These are phyloP conservation scores for Amylocystis lapponica DNA, from an alignment of 768 basidiomycete genomes.

Conservation along the genomic window DNA sequence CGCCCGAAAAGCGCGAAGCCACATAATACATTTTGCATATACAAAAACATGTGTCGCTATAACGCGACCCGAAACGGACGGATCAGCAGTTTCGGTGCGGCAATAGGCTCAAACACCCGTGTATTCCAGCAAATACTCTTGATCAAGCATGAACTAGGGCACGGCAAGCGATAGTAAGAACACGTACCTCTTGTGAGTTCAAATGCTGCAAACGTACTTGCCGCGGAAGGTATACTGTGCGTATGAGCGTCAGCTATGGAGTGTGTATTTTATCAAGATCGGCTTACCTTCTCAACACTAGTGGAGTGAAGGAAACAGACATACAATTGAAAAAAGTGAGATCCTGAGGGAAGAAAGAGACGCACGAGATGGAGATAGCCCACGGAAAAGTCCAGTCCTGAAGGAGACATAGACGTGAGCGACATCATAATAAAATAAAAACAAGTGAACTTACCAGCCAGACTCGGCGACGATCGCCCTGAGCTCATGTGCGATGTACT, in stretches of 20 bases:
- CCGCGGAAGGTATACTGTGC: slow-evolving; percentile 82
- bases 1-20: no score
- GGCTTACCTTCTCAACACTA: slow-evolving; percentile 62
- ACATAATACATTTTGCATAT: no score
- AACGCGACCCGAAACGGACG: no score
- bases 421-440: no score
- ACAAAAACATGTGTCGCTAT: no score
- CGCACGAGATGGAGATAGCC: slow-evolving; percentile 72
- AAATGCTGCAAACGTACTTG: slow-evolving; percentile 84
- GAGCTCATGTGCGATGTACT: slow-evolving; percentile 74
- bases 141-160: not conserved
- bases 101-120: slow-evolving; percentile 25
- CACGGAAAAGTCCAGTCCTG: slow-evolving; percentile 64
- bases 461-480: slow-evolving; percentile 60
- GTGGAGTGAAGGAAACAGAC: not conserved
- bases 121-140: slow-evolving; percentile 26
- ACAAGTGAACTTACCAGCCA: slow-evolving; percentile 53
- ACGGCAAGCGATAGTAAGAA: not conserved
- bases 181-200: slow-evolving; percentile 73
- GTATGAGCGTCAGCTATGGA: not conserved
- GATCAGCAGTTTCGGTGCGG: no score
- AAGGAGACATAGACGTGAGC: not conserved
- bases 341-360: slow-evolving; percentile 5
- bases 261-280: slow-evolving; percentile 1
- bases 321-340: not conserved